A percentile compares a stretch with the other conserved stretches of the same genome.
Evolutionary conservation across 371 early-diverging fungal species (phyloP).

Genomic region (Umbelopsis sp.): DNA sequence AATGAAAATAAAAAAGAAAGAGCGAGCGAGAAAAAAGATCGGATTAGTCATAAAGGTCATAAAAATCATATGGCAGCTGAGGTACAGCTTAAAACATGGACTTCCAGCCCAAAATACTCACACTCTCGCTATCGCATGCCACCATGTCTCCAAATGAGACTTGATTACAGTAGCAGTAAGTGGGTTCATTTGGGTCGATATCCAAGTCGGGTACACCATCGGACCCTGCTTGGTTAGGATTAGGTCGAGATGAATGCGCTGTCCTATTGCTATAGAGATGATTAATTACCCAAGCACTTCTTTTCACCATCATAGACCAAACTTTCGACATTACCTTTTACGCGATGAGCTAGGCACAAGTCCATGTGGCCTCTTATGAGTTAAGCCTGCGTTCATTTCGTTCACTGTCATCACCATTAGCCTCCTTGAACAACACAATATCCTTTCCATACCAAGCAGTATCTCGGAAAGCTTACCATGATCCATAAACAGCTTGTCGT

Average conservation of each 20-base stretch:
- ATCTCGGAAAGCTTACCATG: conserved; percentile 1
- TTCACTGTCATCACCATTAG: conserved; percentile 19
- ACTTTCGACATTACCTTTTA: conserved; percentile 1
- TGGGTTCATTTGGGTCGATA: conserved; percentile 95
- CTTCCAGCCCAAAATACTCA: conserved; percentile 35
- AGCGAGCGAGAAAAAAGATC: too few species aligned
- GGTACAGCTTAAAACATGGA: background rate
- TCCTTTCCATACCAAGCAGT: background rate
- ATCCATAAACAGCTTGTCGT: conserved; percentile 17
- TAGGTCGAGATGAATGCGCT: conserved; percentile 43
- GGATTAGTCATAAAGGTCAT: too few species aligned
- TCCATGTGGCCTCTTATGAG: conserved; percentile 22
- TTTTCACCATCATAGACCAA: background rate
- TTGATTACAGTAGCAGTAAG: conserved; percentile 93
- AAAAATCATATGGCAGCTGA: too few species aligned
- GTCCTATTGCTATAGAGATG: conserved; percentile 25
- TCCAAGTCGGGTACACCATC: conserved; percentile 60
- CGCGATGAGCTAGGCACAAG: conserved; percentile 15
- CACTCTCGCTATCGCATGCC: conserved; percentile 92
- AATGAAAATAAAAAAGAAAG: background rate
- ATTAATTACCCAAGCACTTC: background rate
- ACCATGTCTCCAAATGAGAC: conserved; percentile 99
- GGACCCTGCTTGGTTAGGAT: conserved; percentile 30
- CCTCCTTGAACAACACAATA: background rate
- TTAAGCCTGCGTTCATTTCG: conserved; percentile 6